phyloP scores from a whole-genome alignment of 306 rosid species.

The Medicago ruthenica region DNA sequence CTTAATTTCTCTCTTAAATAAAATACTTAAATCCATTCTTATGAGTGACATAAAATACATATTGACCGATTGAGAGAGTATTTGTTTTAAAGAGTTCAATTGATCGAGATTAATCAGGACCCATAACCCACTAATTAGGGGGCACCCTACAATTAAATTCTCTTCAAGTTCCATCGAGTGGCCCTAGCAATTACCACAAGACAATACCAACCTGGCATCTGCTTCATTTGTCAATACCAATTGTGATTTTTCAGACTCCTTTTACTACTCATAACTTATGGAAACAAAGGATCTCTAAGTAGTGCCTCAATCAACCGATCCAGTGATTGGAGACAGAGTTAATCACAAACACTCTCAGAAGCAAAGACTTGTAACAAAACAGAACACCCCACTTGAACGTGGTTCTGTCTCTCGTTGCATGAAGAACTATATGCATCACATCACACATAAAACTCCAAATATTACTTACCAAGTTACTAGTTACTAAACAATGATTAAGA shows the following conservation, averaged over 20 bases:
- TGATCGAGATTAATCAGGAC: background rate
- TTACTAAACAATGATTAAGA: background rate
- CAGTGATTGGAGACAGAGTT: background rate
- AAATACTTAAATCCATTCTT: too few species aligned
- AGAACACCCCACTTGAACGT: conserved; percentile 12
- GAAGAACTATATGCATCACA: background rate
- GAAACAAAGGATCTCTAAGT: background rate
- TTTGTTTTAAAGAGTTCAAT: background rate
- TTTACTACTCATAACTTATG: background rate
- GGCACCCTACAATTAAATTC: background rate
- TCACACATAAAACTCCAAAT: conserved; percentile 19
- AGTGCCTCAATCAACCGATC: background rate
- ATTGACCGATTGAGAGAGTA: too few species aligned
- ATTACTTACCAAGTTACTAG: background rate
- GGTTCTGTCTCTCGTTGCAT: conserved; percentile 11
- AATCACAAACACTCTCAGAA: background rate
- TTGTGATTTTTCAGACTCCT: conserved; percentile 19
- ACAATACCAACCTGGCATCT: conserved; percentile 32
- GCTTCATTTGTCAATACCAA: conserved; percentile 13
- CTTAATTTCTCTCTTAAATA: too few species aligned
- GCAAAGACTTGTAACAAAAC: background rate
- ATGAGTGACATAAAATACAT: too few species aligned
- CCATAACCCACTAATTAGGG: background rate
- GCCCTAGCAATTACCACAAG: conserved; percentile 18
- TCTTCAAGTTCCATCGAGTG: background rate